Evolutionary conservation across 768 basidiomycete species (phyloP), one percentile per base, ranked within the genome.

Genomic region (Asterophora lycoperdoides): DNA sequence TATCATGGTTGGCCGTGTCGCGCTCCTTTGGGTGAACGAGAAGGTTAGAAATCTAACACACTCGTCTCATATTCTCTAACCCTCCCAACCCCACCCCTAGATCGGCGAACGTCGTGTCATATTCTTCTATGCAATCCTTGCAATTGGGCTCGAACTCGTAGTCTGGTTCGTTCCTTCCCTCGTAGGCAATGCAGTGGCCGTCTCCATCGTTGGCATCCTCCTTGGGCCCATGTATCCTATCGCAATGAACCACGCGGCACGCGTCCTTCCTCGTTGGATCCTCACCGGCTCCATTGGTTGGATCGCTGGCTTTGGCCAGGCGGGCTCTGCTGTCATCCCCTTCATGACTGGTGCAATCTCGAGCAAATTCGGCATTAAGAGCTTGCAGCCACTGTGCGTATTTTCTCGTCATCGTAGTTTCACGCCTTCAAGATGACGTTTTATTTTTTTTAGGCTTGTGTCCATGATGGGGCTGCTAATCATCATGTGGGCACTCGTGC

Each of bases 211-310:
- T 13, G 88, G 87, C 14, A 41, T 88, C 8, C 64, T 88, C 18
- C 69, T 90, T n/a, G 88, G 86, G 0, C 86, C 86, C 2, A 79
- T 89, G 68, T 89, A 84, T 59, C 85, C 84, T 1, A 77, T 86
- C 37, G 73, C 79, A 8, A 81, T 92, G 79, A 87, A 85, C 59
- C 78, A 86, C 37, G 69, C 83, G 1, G 76, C 80, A 5, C 74
- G 80, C 1, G 72, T 90, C 44, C 64, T 93, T 8, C 91, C 90
- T 5, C 73, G 73, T 7, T 83, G 83, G 75, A 71, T 93, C 8
- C 72, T 89, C 20, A 77, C 74, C 38, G 79, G 75, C 18, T 74
- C 80, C 9, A 80, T 85, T 30, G 83, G 83, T 8, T 84, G 81
- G 82, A 81, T 84, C 26, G 80, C 81, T 5, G 80, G 78, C 4